Base-by-base conservation (phyloP, 371 early-diverging fungal species). In the Dinochytrium kinnereticum region DNA sequence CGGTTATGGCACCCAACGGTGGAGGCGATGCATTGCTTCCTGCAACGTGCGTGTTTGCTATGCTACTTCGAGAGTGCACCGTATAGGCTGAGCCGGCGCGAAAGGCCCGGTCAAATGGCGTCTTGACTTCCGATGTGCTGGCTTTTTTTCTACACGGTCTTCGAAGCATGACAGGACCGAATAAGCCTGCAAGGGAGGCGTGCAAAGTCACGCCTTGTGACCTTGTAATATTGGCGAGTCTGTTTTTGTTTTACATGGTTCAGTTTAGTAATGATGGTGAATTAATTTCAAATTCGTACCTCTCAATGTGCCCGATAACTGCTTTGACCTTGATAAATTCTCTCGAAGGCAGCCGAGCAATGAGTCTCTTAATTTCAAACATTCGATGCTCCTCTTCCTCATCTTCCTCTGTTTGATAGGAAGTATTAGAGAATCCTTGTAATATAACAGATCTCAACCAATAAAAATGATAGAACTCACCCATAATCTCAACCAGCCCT, bases 341-440 rank as follows among this genome's bases (percentile, higher is more conserved):
- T 24, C 36, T 61, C 24, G 30, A 30, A 19, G 61, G 61, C 7
- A 61, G 31, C 3, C 61, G 28, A 5, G 61, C 61, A 13, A 61
- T 61, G 5, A 61, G 37, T 34, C 61, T 61, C 24, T 61, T 61
- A 36, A 61, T 61, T 24, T 61, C 61, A 61, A 61, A 61, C 61
- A 61, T 61, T 61, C 36, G 30, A 34, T 61, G 61, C 61, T 61
- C 61, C 2, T 31, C 61, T 37, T 61, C 61, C 17, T 61, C 61
- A 37, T 61, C 61, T 26, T 61, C 61, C 61, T 61, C 61, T 61
- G 61, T 26, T 17, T 13, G 5, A 55, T 55, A 21, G 10, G 10
- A 55, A 30, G 24, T 7, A 7, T 30, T 7, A 26, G 10, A 21
- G 10, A 28, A 44, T 13, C 21, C 13, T 13, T 13, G 21, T 13